A percentile compares a stretch with the other conserved stretches of the same genome.
These are phyloP conservation scores for Citrus australasica DNA, from an alignment of 345 rosid species.

Conservation along the genomic window DNA sequence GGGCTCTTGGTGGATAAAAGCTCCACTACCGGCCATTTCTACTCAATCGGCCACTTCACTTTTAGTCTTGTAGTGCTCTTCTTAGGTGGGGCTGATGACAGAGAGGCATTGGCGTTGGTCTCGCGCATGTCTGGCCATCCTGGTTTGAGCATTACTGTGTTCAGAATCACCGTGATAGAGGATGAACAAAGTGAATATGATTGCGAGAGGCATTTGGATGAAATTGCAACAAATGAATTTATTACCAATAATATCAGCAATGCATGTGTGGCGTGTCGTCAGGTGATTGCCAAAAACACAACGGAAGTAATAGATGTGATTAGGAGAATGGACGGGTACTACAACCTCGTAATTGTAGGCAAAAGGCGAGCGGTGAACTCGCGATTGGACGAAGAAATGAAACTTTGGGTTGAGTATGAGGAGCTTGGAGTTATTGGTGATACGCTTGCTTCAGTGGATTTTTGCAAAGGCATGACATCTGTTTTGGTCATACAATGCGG, in stretches of 20 bases:
- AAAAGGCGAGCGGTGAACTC: not conserved
- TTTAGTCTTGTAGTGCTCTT: slow-evolving; percentile 19
- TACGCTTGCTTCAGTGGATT: slow-evolving; percentile 26
- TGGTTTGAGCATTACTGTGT: slow-evolving; percentile 7
- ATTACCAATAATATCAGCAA: not conserved
- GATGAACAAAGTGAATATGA: not conserved
- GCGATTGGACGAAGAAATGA: slow-evolving; percentile 17
- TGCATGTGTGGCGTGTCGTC: not conserved
- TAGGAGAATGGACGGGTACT: not conserved
- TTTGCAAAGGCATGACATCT: slow-evolving; percentile 12
- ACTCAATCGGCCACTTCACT: not conserved
- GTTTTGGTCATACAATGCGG: slow-evolving; percentile 26
- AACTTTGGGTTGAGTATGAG: slow-evolving; percentile 20
- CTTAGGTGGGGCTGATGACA: slow-evolving; percentile 32
- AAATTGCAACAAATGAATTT: slow-evolving; percentile 13
- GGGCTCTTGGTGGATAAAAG: slow-evolving; percentile 30
- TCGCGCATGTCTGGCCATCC: slow-evolving; percentile 24
- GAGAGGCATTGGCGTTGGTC: slow-evolving; percentile 33
- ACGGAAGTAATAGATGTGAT: slow-evolving; percentile 19
- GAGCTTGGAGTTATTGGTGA: slow-evolving; percentile 41
- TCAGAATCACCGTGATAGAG: slow-evolving; percentile 8
- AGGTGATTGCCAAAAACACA: not conserved
- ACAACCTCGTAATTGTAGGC: slow-evolving; percentile 33
- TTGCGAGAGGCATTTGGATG: slow-evolving; percentile 18
- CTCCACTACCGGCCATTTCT: not conserved